phyloP scores from a whole-genome alignment of 345 rosid genomes.

The Schrenkiella parvula region DNA sequence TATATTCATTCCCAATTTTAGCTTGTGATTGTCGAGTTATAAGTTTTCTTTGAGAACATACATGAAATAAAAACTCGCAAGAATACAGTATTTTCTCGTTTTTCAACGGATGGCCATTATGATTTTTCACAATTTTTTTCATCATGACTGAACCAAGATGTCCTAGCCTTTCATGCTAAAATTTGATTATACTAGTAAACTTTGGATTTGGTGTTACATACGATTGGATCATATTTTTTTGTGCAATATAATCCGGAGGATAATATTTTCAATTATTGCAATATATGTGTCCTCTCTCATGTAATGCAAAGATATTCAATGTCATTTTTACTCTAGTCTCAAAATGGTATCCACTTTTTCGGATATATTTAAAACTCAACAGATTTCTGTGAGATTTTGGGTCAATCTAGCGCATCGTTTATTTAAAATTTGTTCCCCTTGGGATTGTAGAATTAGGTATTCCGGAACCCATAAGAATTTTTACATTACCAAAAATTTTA shows the following conservation, averaged over 20 bases:
- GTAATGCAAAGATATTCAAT: neutral
- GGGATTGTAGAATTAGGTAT: too few species aligned
- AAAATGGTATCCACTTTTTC: neutral
- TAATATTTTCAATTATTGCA: too few species aligned
- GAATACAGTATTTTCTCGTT: neutral
- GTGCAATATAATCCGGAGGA: neutral
- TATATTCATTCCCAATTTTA: too few species aligned
- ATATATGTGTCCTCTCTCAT: neutral
- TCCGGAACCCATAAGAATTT: too few species aligned
- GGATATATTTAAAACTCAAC: neutral
- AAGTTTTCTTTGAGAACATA: too few species aligned
- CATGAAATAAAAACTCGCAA: too few species aligned
- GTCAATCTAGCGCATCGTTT: too few species aligned
- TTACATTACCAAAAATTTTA: too few species aligned
- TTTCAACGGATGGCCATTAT: neutral
- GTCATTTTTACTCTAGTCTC: neutral
- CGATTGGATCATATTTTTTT: neutral
- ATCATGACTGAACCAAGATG: neutral
- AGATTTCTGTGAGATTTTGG: neutral
- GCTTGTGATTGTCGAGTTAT: too few species aligned
- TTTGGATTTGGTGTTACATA: neutral
- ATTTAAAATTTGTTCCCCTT: too few species aligned
- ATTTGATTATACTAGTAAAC: neutral
- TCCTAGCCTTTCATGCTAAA: neutral
- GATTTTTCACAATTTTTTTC: neutral